Conservation (phyloP, 306 rosid genomes). For the Glycyrrhiza uralensis region DNA sequence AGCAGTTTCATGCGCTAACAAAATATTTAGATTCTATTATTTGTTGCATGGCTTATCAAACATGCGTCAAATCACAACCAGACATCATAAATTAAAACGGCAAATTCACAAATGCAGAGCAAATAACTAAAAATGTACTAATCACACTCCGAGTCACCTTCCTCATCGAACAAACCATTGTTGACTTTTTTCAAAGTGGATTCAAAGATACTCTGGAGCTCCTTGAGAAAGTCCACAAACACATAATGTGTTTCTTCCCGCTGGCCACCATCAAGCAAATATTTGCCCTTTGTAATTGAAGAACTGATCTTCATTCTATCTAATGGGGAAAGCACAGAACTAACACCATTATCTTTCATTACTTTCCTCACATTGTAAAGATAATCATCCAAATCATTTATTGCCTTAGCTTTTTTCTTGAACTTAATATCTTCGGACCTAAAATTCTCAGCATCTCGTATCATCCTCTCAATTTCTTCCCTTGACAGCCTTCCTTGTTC, state of each 20-base stretch:
- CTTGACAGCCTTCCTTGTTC: slow-evolving; percentile 31
- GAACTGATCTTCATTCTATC: not conserved
- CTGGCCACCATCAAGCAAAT: not conserved
- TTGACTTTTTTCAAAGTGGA: slow-evolving; percentile 28
- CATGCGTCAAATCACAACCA: too few relatives aligned
- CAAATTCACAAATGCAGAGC: too few relatives aligned
- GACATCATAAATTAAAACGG: too few relatives aligned
- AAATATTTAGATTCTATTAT: too few relatives aligned
- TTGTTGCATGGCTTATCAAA: too few relatives aligned
- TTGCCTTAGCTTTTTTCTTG: slow-evolving; percentile 31
- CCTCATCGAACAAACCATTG: not conserved
- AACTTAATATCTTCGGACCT: slow-evolving; percentile 35
- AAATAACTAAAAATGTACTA: not conserved
- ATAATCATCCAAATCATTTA: slow-evolving; percentile 32
- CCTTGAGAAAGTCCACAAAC: slow-evolving; percentile 33
- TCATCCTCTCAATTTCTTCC: slow-evolving; percentile 37
- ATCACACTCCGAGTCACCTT: not conserved
- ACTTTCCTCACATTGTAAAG: slow-evolving; percentile 29
- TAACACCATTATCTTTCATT: not conserved
- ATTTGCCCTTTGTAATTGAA: not conserved
- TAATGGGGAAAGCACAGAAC: not conserved
- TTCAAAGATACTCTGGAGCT: slow-evolving; percentile 32
- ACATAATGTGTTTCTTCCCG: slow-evolving; percentile 27
- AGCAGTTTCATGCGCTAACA: too few relatives aligned
- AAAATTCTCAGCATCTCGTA: slow-evolving; percentile 39